Evolutionary conservation across 257 asterid genomes (phyloP).

Genomic region (Solanum virginianum): DNA sequence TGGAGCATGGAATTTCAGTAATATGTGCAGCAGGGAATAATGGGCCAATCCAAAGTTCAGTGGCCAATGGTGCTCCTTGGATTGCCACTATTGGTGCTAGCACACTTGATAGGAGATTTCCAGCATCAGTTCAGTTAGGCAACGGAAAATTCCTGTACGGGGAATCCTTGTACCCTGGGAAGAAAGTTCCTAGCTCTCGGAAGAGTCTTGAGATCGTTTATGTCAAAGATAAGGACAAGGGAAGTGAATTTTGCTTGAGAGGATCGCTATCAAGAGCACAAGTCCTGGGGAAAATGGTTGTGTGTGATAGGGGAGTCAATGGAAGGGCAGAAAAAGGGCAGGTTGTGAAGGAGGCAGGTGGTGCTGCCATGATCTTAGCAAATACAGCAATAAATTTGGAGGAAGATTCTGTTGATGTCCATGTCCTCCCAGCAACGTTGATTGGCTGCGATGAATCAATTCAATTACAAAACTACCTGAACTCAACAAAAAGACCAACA

Average conservation of each 20-base stretch:
- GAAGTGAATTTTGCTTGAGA: constrained; percentile 58
- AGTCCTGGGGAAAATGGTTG: constrained; percentile 65
- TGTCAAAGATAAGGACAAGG: constrained; percentile 33
- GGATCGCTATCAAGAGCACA: constrained; percentile 55
- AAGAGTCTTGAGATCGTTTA: constrained; percentile 60
- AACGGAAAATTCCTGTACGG: constrained; percentile 58
- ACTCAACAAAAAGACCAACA: constrained; percentile 39
- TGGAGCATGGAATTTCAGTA: constrained; percentile 81
- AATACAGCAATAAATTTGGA: constrained; percentile 64
- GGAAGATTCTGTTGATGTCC: constrained; percentile 84
- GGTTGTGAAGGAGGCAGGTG: constrained; percentile 77
- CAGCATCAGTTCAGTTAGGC: constrained; percentile 56
- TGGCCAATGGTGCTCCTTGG: constrained; percentile 91
- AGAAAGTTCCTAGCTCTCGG: constrained; percentile 20
- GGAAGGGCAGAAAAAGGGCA: constrained; percentile 88
- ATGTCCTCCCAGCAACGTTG: constrained; percentile 68
- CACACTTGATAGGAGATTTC: constrained; percentile 69
- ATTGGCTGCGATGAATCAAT: constrained; percentile 59
- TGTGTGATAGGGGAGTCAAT: constrained; percentile 77
- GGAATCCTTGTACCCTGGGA: constrained; percentile 76
- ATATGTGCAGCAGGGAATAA: constrained; percentile 89
- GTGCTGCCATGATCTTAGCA: constrained; percentile 65
- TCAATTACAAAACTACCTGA: constrained; percentile 37
- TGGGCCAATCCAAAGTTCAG: constrained; percentile 69
- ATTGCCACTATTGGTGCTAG: constrained; percentile 80